phyloP scores from a whole-genome alignment of 2,329 filamentous ascomycete species.

The Aureobasidium sp. region DNA sequence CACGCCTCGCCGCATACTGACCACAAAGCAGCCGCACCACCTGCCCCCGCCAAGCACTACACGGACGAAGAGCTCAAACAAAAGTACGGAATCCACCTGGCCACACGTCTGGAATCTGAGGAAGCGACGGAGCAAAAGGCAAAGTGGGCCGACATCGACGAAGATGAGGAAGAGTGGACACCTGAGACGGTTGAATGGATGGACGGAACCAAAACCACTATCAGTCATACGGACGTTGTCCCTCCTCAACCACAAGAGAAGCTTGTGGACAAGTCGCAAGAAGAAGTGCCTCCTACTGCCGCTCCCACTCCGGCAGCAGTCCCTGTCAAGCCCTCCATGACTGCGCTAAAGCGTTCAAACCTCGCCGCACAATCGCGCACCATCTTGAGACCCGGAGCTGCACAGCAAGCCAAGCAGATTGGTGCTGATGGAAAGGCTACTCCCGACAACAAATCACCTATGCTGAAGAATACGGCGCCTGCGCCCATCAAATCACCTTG shows the following conservation, averaged over 20 bases:
- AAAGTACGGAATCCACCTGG: conserved; percentile 80
- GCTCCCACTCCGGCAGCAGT: conserved; percentile 13
- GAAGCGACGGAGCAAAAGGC: conserved; percentile 56
- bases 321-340: conserved; percentile 23
- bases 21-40: conserved; percentile 46
- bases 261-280: conserved; percentile 16
- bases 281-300: conserved; percentile 17
- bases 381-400: conserved; percentile 43
- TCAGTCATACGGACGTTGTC: conserved; percentile 10
- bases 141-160: conserved; percentile 86
- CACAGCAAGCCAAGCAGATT: conserved; percentile 32
- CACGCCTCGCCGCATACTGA: conserved; percentile 24
- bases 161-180: conserved; percentile 81
- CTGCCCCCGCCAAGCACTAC: conserved; percentile 69
- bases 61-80: conserved; percentile 80
- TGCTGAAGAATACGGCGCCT: conserved; percentile 63
- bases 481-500: conserved; percentile 82
- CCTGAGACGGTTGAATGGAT: conserved; percentile 83
- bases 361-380: conserved; percentile 36
- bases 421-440: conserved; percentile 46
- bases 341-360: conserved; percentile 30
- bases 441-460: conserved; percentile 57
- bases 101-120: conserved; percentile 68
- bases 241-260: conserved; percentile 16
- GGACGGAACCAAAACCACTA: conserved; percentile 71